Evolutionary conservation across 2,329 filamentous ascomycete species (phyloP), one percentile per base, ranked within the genome.

Genomic region (Aureobasidium lini): DNA sequence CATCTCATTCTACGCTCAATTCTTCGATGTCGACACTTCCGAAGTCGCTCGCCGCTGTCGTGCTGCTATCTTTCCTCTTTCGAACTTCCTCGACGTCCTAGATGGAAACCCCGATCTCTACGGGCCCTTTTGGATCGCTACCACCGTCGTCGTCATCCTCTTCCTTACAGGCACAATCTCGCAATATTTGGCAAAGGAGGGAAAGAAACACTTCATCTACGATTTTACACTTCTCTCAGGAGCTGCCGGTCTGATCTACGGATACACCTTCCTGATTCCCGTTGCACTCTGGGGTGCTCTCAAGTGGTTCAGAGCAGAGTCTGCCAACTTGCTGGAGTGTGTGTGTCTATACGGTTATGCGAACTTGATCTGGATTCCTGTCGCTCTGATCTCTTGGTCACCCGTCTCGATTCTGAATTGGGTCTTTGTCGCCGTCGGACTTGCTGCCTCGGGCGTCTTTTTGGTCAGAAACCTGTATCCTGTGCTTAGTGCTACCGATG

Each of bases 91-190:
- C 64, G 94, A 99, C 71, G 90, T 97, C 37, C 82, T 99, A 31
- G 94, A 99, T 72, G 94, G 94, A 18, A 97, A 97, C 72, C 90
- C 94, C 1, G 94, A 99, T 70, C 78, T 99, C 36, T 99, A 99
- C 78, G 93, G 93, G 1, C 94, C 94, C 1, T 91, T 97, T 71
- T 99, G 94, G 94, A 97, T 99, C 76, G 94, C 94, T 9, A 97
- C 94, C 0, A 97, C 94, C 0, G 94, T 99, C 9, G 87, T 99
- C 11, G 83, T 99, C 64, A 97, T 99, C 62, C 77, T 99, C 34
- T 99, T 99, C 75, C 73, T 99, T 46, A 94, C 93, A 1, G 94
- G 94, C 11, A 97, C 94, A 0, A 96, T 99, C 64, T 95, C 87
- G 70, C 88, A 94, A 74, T 97, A 95, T 73, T 77, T 96, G 52